Base-by-base conservation (phyloP, 1,284 basidiomycete species). In the Paramarasmius palmivorus region DNA sequence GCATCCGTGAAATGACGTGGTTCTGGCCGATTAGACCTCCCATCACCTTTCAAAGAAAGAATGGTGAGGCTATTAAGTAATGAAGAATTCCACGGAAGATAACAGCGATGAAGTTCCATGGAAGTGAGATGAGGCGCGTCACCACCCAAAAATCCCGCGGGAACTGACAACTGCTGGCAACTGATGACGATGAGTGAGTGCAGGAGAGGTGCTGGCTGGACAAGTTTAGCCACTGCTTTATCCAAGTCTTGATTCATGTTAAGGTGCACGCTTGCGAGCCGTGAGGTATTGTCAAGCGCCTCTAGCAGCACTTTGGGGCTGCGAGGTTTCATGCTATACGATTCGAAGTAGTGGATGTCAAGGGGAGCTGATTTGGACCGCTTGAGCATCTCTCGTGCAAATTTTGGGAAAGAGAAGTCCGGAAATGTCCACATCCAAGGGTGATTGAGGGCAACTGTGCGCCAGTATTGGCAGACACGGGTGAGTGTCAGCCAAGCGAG, bases 401-500 rank as follows among this genome's bases (percentile, higher is more conserved):
- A 70, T 19, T 53, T 46, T 6, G 56, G 63, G 10, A 61, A 64
- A 15, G 54, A 57, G 15, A 68, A 66, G 1, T 65, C 53, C 17
- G 70, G 56, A 48, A 51, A 59, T 8, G 66, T 64, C 74, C 75
- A 77, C n/a, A 76, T 59, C 10, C 56, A 54, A 0, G 70, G 60
- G 50, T 61, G 66, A n/a, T 52, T 62, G 14, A 74, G 48, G 4
- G 73, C 70, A 19, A 71, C 62, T 1, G 59, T 55, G 15, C 75
- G 65, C 73, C 75, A 76, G 46, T 65, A 63, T 5, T 58, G 64
- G 50, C 65, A 74, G n/a, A 75, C 64, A 47, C 68, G 62, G 8
- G 66, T 68, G 23, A 73, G 29, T 4, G 17, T 49, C 15, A 7
- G 46, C 29, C 14, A 49, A 22, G 46, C 29, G 6, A 32, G 29